Evolutionary conservation across 768 basidiomycete genomes (phyloP).

Genomic region (Suillus plorans): DNA sequence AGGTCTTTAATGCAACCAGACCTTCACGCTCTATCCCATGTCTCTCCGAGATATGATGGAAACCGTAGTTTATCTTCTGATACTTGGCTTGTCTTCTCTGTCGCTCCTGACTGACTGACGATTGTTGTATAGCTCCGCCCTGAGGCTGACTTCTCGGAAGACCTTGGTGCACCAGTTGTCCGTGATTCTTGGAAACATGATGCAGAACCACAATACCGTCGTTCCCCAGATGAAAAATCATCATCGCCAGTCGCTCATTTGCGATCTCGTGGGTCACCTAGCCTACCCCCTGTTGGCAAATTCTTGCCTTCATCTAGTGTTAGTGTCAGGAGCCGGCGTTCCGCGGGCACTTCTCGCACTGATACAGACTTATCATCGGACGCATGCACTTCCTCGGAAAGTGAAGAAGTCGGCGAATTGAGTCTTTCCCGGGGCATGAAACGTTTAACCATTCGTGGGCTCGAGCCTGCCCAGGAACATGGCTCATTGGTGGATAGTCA

Average conservation of each 20-base stretch:
- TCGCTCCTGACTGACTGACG: neutral
- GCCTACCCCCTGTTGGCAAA: slow-evolving; percentile 9
- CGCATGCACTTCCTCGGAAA: slow-evolving; percentile 31
- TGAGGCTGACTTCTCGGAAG: slow-evolving; percentile 56
- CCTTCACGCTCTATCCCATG: neutral
- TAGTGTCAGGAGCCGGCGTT: slow-evolving; percentile 13
- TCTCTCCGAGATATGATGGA: neutral
- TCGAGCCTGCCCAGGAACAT: slow-evolving; percentile 36
- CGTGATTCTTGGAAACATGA: slow-evolving; percentile 63
- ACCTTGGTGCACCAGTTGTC: slow-evolving; percentile 60
- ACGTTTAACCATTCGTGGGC: slow-evolving; percentile 35
- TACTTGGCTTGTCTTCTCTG: neutral
- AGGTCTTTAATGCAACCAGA: neutral
- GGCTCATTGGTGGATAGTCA: slow-evolving; percentile 36
- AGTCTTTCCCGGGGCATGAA: slow-evolving; percentile 40
- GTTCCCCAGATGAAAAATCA: slow-evolving; percentile 23
- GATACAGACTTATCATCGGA: slow-evolving; percentile 30
- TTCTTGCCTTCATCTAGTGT: slow-evolving; percentile 9
- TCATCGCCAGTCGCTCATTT: slow-evolving; percentile 19
- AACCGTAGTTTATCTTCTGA: neutral
- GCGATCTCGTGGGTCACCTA: slow-evolving; percentile 14
- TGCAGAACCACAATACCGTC: slow-evolving; percentile 14
- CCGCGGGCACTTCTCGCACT: slow-evolving; percentile 23
- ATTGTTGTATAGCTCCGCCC: slow-evolving; percentile 52
- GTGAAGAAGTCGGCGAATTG: slow-evolving; percentile 38